Conservation (phyloP, 805 yeast species). For the Cyberlindnera petersonii region DNA sequence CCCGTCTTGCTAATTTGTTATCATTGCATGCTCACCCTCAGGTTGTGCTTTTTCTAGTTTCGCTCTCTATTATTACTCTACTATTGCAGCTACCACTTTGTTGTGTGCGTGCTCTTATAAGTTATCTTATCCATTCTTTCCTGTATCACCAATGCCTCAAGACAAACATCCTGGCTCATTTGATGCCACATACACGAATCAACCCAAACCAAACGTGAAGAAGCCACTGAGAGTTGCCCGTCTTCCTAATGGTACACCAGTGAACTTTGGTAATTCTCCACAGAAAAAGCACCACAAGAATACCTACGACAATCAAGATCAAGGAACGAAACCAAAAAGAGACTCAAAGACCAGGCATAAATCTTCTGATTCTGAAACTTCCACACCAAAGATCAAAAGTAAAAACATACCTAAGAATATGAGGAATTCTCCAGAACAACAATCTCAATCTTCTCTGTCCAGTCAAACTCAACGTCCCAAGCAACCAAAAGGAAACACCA, state of each 20-base stretch:
- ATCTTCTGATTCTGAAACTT: background rate
- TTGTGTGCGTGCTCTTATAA: too few relatives aligned
- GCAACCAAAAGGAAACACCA: too few relatives aligned
- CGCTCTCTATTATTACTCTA: too few relatives aligned
- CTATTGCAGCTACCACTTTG: too few relatives aligned
- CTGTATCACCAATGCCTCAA: background rate
- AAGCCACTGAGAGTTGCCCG: constrained; percentile 6
- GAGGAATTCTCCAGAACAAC: background rate
- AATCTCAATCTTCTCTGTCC: background rate
- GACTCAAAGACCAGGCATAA: background rate
- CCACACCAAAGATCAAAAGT: background rate
- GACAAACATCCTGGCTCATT: constrained; percentile 8
- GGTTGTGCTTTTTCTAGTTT: too few relatives aligned
- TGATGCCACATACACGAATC: constrained; percentile 5
- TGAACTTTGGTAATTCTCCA: constrained; percentile 6
- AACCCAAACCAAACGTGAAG: background rate
- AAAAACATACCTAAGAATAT: background rate
- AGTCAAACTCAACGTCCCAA: constrained; percentile 5
- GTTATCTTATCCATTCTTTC: background rate
- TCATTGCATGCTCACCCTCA: too few relatives aligned
- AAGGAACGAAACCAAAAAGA: background rate
- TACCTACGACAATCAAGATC: background rate
- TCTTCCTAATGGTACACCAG: constrained; percentile 8
- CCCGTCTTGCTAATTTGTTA: too few relatives aligned
- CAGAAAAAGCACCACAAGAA: background rate